A percentile compares a stretch with the other conserved stretches of the same genome.
These are phyloP conservation scores for Coemansia sp. DNA, from an alignment of 192 early-diverging fungal genomes.

Conservation along the genomic window DNA sequence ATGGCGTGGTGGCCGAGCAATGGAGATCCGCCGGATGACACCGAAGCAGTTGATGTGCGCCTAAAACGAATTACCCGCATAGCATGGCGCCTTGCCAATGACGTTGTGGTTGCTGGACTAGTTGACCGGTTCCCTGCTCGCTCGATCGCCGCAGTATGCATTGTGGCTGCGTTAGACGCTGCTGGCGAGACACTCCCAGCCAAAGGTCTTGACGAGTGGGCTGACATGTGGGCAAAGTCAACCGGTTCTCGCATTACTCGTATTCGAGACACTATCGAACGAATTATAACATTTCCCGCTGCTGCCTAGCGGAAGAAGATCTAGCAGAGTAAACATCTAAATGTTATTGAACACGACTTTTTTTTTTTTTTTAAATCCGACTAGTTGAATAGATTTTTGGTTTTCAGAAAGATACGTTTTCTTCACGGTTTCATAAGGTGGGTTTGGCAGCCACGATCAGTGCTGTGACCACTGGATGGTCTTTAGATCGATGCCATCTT, in stretches of 20 bases:
- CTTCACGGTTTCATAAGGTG: too few species aligned
- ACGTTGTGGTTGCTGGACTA: slow-evolving; percentile 17
- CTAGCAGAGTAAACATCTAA: too few species aligned
- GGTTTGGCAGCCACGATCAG: slow-evolving; percentile 21
- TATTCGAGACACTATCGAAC: slow-evolving; percentile 11
- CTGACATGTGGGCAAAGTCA: slow-evolving; percentile 31
- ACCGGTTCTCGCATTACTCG: slow-evolving; percentile 9
- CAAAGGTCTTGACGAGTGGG: slow-evolving; percentile 24
- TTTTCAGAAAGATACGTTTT: too few species aligned
- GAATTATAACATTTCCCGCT: neutral
- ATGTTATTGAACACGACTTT: too few species aligned
- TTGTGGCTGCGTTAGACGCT: slow-evolving; percentile 14
- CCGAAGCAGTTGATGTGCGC: slow-evolving; percentile 17
- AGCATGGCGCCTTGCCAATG: slow-evolving; percentile 23
- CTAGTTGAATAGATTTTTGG: too few species aligned
- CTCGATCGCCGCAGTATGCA: slow-evolving; percentile 24
- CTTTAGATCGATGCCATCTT: slow-evolving; percentile 91
- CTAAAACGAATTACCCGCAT: slow-evolving; percentile 17
- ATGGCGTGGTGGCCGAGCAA: slow-evolving; percentile 39
- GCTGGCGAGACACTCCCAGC: slow-evolving; percentile 22
- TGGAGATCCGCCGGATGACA: slow-evolving; percentile 30
- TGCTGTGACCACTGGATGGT: slow-evolving; percentile 90
- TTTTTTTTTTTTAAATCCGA: too few species aligned
- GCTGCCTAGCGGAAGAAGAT: too few species aligned
- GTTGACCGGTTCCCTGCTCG: slow-evolving; percentile 29